A percentile compares a stretch with the other conserved stretches of the same genome.
Evolutionary conservation across 1,284 basidiomycete species (phyloP).

Genomic region (Cryptococcus depauperatus): DNA sequence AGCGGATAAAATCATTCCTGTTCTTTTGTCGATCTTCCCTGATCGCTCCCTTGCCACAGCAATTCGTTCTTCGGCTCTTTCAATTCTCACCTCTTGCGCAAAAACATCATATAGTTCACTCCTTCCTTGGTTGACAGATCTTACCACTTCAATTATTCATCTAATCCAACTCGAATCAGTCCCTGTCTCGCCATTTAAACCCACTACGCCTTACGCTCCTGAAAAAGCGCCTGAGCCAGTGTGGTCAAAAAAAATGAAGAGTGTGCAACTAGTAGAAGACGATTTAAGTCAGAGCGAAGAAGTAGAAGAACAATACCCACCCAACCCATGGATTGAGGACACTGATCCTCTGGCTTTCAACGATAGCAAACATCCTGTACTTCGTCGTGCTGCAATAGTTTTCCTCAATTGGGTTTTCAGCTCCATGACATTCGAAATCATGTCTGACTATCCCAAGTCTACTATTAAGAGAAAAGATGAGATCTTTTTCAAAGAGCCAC

Average conservation of each 20-base stretch:
- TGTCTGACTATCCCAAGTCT: not conserved
- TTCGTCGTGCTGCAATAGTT: constrained; percentile 72
- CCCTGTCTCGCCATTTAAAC: constrained; percentile 19
- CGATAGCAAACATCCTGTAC: constrained; percentile 62
- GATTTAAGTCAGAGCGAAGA: constrained; percentile 3
- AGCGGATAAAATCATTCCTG: constrained; percentile 67
- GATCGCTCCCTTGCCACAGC: constrained; percentile 57
- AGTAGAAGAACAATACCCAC: constrained; percentile 12
- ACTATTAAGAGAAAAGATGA: not conserved
- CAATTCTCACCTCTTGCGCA: constrained; percentile 65
- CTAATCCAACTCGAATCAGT: constrained; percentile 67
- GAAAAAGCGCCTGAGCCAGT: not conserved
- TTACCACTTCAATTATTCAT: constrained; percentile 63
- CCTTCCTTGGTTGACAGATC: constrained; percentile 55
- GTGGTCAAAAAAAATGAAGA: constrained; percentile 5
- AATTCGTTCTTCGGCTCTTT: constrained; percentile 71
- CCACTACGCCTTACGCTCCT: constrained; percentile 1
- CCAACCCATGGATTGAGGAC: constrained; percentile 45
- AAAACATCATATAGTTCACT: constrained; percentile 58
- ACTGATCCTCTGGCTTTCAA: constrained; percentile 50
- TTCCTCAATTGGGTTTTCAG: constrained; percentile 57
- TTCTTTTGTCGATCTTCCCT: constrained; percentile 57
- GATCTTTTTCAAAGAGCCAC: not conserved
- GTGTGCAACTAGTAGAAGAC: constrained; percentile 11
- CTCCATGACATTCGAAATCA: constrained; percentile 3